Evolutionary conservation across 306 rosid species (phyloP).

Genomic region (Prunus davidiana): DNA sequence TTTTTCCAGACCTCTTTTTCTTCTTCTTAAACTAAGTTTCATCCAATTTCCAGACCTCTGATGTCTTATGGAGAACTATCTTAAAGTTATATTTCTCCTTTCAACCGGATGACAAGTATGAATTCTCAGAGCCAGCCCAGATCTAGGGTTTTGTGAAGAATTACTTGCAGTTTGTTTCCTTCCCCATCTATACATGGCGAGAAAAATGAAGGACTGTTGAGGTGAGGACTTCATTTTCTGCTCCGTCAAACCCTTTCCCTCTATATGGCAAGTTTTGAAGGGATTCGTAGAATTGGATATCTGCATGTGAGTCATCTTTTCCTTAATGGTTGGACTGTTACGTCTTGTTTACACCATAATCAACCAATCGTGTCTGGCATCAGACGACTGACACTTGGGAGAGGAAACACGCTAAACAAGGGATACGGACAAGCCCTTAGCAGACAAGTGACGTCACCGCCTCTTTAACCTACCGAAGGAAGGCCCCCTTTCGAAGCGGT

Average conservation of each 20-base stretch:
- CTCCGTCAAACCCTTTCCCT: too few relatives aligned
- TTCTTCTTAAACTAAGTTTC: too few relatives aligned
- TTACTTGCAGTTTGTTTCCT: conserved; percentile 94
- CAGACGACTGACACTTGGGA: too few relatives aligned
- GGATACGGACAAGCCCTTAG: too few relatives aligned
- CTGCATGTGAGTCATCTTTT: not conserved
- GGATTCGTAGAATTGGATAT: not conserved
- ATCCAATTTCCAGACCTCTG: too few relatives aligned
- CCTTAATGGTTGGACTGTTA: not conserved
- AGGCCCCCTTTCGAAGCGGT: too few relatives aligned
- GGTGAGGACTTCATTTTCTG: conserved; percentile 36
- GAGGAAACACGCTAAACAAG: too few relatives aligned
- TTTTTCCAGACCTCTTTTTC: too few relatives aligned
- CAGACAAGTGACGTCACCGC: too few relatives aligned
- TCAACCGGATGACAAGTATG: conserved; percentile 91
- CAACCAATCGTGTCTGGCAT: too few relatives aligned
- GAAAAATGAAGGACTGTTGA: conserved; percentile 88
- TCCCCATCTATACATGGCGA: conserved; percentile 93
- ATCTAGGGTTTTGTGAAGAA: conserved; percentile 92
- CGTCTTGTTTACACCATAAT: too few relatives aligned
- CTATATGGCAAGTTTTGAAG: not conserved
- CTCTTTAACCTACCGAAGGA: too few relatives aligned
- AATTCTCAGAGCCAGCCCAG: conserved; percentile 75
- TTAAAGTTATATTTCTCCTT: not conserved
- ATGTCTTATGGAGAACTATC: not conserved